These are phyloP conservation scores for Austroboletus eburneus DNA, from an alignment of 768 basidiomycete genomes.

Conservation along the genomic window DNA sequence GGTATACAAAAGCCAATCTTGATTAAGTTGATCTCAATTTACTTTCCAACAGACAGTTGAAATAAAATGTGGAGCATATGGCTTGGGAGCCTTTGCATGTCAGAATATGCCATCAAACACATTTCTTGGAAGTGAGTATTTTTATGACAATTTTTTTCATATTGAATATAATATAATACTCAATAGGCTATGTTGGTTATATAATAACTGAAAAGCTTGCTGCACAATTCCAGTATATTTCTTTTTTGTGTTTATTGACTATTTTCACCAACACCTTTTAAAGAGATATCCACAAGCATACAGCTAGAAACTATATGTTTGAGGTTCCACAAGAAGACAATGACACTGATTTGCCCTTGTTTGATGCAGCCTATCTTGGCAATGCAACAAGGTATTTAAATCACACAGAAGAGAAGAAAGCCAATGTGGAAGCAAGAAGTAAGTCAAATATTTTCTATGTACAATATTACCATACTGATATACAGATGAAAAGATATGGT, in stretches of 20 bases:
- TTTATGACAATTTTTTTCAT: too few relatives aligned
- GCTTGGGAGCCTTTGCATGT: conserved; percentile 46
- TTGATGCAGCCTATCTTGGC: conserved; percentile 41
- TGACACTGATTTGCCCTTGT: neutral
- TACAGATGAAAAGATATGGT: conserved; percentile 14
- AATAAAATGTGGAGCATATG: conserved; percentile 34
- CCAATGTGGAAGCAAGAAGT: conserved; percentile 27
- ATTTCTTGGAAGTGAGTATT: conserved; percentile 33
- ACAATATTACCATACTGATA: neutral
- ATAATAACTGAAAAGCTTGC: conserved; percentile 14
- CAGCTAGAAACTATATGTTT: conserved; percentile 35
- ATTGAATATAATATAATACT: neutral
- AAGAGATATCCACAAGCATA: conserved; percentile 14
- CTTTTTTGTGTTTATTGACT: neutral
- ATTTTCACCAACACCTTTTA: neutral
- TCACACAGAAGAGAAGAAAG: conserved; percentile 16
- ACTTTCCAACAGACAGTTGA: conserved; percentile 27
- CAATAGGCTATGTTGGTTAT: conserved; percentile 40
- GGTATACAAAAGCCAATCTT: conserved; percentile 13
- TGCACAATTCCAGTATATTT: neutral
- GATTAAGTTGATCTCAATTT: neutral
- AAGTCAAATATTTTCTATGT: conserved; percentile 8
- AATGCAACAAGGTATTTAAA: conserved; percentile 47
- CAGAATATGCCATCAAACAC: conserved; percentile 16
- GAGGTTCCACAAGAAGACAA: conserved; percentile 1